Percentiles rank a stretch among this genome's conserved stretches.
phyloP scores from a whole-genome alignment of 176 grass and related monocot genomes.

The Puccinellia tenuiflora region DNA sequence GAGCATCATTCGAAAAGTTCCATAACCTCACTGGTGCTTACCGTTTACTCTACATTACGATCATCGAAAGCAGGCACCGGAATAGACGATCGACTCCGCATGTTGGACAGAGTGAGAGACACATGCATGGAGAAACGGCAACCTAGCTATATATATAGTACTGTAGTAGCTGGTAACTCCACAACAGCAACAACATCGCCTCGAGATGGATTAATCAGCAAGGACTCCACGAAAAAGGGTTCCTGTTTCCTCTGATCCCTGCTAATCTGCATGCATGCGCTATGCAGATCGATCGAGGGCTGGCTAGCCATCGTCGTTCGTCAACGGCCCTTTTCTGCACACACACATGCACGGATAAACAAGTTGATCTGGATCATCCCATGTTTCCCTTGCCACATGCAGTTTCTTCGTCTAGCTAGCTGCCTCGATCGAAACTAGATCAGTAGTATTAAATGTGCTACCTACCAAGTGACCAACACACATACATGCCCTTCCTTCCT shows the following conservation, averaged over 20 bases:
- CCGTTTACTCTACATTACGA: not conserved
- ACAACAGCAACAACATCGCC: constrained; percentile 6
- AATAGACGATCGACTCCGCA: too few species aligned
- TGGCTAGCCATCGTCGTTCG: not conserved
- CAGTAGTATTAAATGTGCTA: not conserved
- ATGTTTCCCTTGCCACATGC: constrained; percentile 1
- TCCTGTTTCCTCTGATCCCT: constrained; percentile 6
- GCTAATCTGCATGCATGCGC: not conserved
- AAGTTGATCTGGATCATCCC: constrained; percentile 5
- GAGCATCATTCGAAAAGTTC: not conserved
- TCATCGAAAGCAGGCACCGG: too few species aligned
- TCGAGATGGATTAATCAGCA: constrained; percentile 10
- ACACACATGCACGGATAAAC: constrained; percentile 11
- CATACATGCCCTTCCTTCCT: constrained; percentile 18
- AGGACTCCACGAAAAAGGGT: not conserved
- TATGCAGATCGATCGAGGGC: not conserved
- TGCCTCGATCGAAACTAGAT: not conserved
- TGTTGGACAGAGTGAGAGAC: too few species aligned
- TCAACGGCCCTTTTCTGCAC: constrained; percentile 24
- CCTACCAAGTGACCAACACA: constrained; percentile 34
- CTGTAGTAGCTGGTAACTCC: too few species aligned
- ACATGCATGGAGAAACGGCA: constrained; percentile 6
- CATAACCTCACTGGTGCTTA: not conserved
- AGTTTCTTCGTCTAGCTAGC: not conserved
- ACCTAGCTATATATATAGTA: not conserved